Evolutionary conservation across 106 monocot species (phyloP).

Genomic region (Agapanthus africanus): DNA sequence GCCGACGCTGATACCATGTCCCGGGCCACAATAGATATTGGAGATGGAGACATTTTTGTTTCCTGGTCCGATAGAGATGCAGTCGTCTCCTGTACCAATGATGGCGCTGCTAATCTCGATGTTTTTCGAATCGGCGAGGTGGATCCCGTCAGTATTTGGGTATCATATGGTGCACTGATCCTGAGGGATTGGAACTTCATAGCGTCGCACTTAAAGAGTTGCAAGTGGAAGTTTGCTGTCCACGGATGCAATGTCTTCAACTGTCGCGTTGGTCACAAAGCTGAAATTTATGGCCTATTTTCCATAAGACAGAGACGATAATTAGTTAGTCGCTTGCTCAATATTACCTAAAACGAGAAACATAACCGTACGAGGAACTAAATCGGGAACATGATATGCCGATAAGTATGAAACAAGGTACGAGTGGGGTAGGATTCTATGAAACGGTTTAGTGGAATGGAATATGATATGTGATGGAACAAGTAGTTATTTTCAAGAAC

Average conservation of each 20-base stretch:
- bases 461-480: too few species aligned
- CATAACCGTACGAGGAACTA: too few species aligned
- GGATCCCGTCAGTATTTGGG: slow-evolving; percentile 61
- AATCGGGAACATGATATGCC: too few species aligned
- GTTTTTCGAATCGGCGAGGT: slow-evolving; percentile 17
- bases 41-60: slow-evolving; percentile 16
- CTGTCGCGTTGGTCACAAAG: not conserved
- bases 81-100: slow-evolving; percentile 58
- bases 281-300: not conserved
- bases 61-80: slow-evolving; percentile 42
- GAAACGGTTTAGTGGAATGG: too few species aligned
- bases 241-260: not conserved
- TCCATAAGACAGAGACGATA: too few species aligned
- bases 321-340: too few species aligned
- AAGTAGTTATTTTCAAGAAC: too few species aligned
- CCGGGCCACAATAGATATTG: slow-evolving; percentile 32
- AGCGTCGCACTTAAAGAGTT: not conserved
- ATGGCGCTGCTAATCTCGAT: slow-evolving; percentile 9
- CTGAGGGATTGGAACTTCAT: not conserved
- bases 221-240: slow-evolving; percentile 1
- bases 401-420: too few species aligned
- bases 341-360: too few species aligned
- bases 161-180: slow-evolving; percentile 29
- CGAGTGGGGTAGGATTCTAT: too few species aligned
- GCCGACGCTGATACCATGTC: slow-evolving; percentile 50